Evolutionary conservation across 805 yeast genomes (phyloP).

Genomic region (Cyberlindnera nakhonratchasimensis): DNA sequence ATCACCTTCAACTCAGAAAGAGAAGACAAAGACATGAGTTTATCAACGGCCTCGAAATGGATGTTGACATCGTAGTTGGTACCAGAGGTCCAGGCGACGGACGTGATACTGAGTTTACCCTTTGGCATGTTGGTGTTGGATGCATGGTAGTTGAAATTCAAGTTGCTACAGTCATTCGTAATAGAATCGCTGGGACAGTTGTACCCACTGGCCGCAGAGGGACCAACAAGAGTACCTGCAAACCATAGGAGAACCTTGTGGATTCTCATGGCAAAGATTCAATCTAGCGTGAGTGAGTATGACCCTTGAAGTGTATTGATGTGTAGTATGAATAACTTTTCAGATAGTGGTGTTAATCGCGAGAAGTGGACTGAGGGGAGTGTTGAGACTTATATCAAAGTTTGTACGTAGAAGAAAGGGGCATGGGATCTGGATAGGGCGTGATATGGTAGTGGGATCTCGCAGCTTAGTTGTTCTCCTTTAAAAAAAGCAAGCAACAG

Average conservation of each 20-base stretch:
- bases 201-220: background rate
- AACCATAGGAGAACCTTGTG: background rate
- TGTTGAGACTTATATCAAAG: background rate
- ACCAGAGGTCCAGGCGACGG: conserved; percentile 15
- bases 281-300: no score
- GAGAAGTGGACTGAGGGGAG: background rate
- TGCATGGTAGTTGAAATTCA: conserved; percentile 16
- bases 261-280: conserved; percentile 1
- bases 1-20: conserved; percentile 21
- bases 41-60: conserved; percentile 9
- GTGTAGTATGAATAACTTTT: background rate
- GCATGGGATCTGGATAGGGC: background rate
- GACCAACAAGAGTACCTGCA: background rate
- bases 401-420: background rate
- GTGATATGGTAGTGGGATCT: background rate
- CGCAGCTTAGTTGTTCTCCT: background rate
- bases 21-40: conserved; percentile 14
- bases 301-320: no score
- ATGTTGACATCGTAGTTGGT: conserved; percentile 18
- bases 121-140: conserved; percentile 13
- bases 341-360: no score
- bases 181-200: conserved; percentile 8
- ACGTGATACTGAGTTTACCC: conserved; percentile 13
- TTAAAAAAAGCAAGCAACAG: no score
- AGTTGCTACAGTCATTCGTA: conserved; percentile 10